These are phyloP conservation scores for Eremothecium cymbalariae DNA, from an alignment of 1,139 yeast genomes.

Conservation along the genomic window DNA sequence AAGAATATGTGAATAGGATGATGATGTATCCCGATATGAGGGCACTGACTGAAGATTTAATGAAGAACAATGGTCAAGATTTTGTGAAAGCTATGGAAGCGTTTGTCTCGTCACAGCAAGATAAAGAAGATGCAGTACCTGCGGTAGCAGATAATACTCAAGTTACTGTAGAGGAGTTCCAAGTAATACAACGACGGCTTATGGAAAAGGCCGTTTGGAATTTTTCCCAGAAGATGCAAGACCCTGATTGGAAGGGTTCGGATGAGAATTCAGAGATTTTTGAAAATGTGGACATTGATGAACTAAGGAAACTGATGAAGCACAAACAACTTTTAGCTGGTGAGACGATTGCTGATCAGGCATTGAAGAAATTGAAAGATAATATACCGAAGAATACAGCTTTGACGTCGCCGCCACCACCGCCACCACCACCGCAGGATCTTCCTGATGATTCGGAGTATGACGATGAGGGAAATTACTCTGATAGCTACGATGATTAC, in stretches of 20 bases:
- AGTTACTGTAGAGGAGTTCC: slow-evolving; percentile 26
- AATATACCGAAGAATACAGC: slow-evolving; percentile 11
- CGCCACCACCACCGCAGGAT: slow-evolving; percentile 11
- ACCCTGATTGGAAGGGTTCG: not conserved
- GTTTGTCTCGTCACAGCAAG: slow-evolving; percentile 21
- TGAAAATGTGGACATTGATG: slow-evolving; percentile 16
- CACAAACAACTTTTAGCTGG: slow-evolving; percentile 29
- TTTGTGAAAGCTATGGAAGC: slow-evolving; percentile 29
- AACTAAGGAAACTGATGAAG: slow-evolving; percentile 23
- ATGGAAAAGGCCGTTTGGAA: slow-evolving; percentile 18
- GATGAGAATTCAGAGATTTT: slow-evolving; percentile 15
- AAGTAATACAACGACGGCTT: slow-evolving; percentile 26
- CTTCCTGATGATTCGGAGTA: slow-evolving; percentile 12
- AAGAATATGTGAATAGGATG: slow-evolving; percentile 29
- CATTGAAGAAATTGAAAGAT: slow-evolving; percentile 13
- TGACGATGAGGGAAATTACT: slow-evolving; percentile 13
- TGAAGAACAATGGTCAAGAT: slow-evolving; percentile 27
- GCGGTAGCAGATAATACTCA: slow-evolving; percentile 25
- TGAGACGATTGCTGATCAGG: slow-evolving; percentile 9
- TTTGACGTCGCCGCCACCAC: slow-evolving; percentile 9
- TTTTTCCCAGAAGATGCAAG: not conserved
- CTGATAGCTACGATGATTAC: slow-evolving; percentile 16
- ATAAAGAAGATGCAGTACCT: not conserved
- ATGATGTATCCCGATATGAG: slow-evolving; percentile 30
- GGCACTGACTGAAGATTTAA: slow-evolving; percentile 28